Evolutionary conservation across 2,329 filamentous ascomycete genomes (phyloP).

Genomic region (Fusarium tricinctum): DNA sequence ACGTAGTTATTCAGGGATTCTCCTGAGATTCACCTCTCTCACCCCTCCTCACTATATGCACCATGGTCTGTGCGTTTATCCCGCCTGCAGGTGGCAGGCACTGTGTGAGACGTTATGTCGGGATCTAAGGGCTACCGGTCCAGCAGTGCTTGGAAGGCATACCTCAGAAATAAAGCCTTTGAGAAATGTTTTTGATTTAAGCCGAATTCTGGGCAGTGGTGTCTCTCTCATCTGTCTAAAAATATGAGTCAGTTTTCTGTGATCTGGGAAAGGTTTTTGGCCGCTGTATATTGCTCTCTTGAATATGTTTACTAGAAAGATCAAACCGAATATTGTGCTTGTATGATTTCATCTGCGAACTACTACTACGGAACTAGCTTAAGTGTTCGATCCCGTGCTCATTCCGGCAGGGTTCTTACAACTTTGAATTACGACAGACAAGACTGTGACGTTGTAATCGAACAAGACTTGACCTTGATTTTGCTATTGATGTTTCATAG

Average conservation of each 20-base stretch:
- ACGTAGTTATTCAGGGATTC: slow-evolving; percentile 22
- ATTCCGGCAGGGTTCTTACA: neutral
- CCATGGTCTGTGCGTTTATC: slow-evolving; percentile 11
- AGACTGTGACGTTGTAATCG: no score
- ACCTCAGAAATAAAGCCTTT: neutral
- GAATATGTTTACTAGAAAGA: neutral
- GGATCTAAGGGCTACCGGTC: neutral
- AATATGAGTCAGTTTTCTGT: neutral
- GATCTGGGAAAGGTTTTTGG: neutral
- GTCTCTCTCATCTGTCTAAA: neutral
- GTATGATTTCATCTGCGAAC: neutral
- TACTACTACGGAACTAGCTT: neutral
- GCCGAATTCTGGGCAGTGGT: neutral
- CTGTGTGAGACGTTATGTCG: neutral
- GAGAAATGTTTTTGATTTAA: neutral
- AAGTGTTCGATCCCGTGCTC: neutral
- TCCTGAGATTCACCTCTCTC: slow-evolving; percentile 3
- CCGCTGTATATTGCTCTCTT: neutral
- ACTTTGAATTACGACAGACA: neutral
- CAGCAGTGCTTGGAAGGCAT: neutral
- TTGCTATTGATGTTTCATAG: neutral
- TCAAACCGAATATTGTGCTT: neutral
- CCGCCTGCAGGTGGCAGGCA: neutral
- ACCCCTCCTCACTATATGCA: slow-evolving; percentile 13
- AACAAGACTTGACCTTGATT: no score